Percentiles rank a stretch among this genome's conserved stretches.
phyloP scores from a whole-genome alignment of 2,329 filamentous ascomycete genomes.

The Aspergillus sclerotialis region DNA sequence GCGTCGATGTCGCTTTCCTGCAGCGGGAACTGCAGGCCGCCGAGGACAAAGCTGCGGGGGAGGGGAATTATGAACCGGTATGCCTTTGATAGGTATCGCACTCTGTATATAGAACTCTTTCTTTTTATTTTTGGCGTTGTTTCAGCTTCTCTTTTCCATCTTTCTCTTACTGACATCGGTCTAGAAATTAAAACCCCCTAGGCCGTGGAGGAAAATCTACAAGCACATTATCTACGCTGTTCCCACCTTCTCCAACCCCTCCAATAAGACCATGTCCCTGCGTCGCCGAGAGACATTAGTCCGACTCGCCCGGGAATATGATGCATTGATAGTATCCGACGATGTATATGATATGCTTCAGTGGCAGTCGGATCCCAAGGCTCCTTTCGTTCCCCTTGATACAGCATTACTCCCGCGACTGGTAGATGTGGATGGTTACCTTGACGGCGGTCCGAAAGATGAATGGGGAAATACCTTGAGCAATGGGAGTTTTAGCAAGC shows the following conservation, averaged over 20 bases:
- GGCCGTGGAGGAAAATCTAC: slow-evolving; percentile 67
- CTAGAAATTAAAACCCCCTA: slow-evolving; percentile 51
- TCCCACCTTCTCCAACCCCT: slow-evolving; percentile 84
- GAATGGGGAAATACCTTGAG: slow-evolving; percentile 74
- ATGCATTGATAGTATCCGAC: slow-evolving; percentile 79
- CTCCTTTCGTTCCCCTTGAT: slow-evolving; percentile 13
- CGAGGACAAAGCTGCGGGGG: slow-evolving; percentile 37
- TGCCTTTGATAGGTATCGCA: slow-evolving; percentile 9
- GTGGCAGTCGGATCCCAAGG: slow-evolving; percentile 52
- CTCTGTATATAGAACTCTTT: slow-evolving; percentile 1
- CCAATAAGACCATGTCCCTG: slow-evolving; percentile 72
- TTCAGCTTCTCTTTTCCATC: too few species aligned
- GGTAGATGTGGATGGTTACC: slow-evolving; percentile 66
- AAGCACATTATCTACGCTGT: slow-evolving; percentile 83
- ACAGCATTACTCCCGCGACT: slow-evolving; percentile 59
- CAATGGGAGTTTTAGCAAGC: slow-evolving; percentile 88
- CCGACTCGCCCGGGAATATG: slow-evolving; percentile 65
- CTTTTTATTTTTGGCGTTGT: slow-evolving; percentile 1
- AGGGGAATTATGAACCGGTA: slow-evolving; percentile 40
- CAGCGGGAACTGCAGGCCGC: slow-evolving; percentile 44
- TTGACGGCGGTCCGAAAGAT: slow-evolving; percentile 54
- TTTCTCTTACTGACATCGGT: slow-evolving; percentile 5
- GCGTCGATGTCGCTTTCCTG: slow-evolving; percentile 62
- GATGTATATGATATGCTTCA: slow-evolving; percentile 93
- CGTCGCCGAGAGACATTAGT: slow-evolving; percentile 62